Base-by-base conservation (phyloP, 306 rosid genomes). In the Pyrus pyrifolia region DNA sequence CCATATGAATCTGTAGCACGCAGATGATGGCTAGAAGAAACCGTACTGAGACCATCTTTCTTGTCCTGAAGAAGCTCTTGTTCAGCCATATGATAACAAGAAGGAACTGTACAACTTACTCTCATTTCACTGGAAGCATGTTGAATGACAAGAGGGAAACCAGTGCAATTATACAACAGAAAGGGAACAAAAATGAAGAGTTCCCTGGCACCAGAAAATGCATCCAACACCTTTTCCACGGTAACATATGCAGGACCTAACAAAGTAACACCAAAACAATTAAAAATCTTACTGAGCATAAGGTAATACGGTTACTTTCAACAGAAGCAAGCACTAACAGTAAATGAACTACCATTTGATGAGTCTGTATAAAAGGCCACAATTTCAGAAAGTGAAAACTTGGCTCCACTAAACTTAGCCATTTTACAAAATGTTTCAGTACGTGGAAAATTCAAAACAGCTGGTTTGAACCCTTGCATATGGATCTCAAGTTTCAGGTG, bases 211-310 rank as follows among this genome's bases (percentile, higher is more conserved):
- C 96, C 96, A 31, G 97, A 92, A 82, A 84, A 86, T 68, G 89
- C 97, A 88, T 92, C 95, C 83, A 92, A 83, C 70, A 80, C 88
- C 82, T 92, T 94, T 83, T 94, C 98, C 80, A 92, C 87, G 15
- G 92, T 89, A 65, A 92, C 81, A 86, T 85, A 85, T 64, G 85
- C 46, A 63, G 86, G 86, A 66, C 95, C 98, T 94, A 79, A 67
- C 57, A 84, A 74, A 74, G 78, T 22, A 72, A 85, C 63, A 74
- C 67, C 21, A 76, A 76, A 23, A 85, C 29, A 76, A 80, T 76
- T 65, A 70, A 51, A 55, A 78, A 46, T 74, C 63, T 59, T 78
- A 75, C 60, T 25, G 25, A 30, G 53, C 44, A 40, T 40, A 8
- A 40, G 44, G 44, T 40, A 18, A 71, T 7, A 72, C 22, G 58